Conservation (phyloP, 768 basidiomycete species). For the Pholiota microspora region DNA sequence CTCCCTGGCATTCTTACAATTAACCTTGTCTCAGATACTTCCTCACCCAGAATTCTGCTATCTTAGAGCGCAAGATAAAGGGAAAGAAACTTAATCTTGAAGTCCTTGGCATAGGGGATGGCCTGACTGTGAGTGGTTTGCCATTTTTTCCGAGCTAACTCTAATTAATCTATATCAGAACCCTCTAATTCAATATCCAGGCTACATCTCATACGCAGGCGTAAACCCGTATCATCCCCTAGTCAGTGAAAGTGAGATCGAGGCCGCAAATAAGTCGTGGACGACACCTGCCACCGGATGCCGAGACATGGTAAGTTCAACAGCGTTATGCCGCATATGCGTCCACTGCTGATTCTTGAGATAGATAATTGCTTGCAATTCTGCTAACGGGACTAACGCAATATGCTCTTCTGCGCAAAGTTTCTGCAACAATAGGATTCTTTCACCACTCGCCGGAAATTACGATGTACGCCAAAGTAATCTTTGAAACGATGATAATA, state of each 20-base stretch:
- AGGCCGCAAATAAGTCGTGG: slow-evolving; percentile 42
- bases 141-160: background rate
- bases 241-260: slow-evolving; percentile 40
- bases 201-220: slow-evolving; percentile 53
- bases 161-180: slow-evolving; percentile 8
- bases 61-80: slow-evolving; percentile 39
- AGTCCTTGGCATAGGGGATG: slow-evolving; percentile 59
- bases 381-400: slow-evolving; percentile 36
- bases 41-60: slow-evolving; percentile 56
- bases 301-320: slow-evolving; percentile 38
- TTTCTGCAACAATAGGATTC: slow-evolving; percentile 57
- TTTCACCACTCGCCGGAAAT: slow-evolving; percentile 51
- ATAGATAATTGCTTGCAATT: slow-evolving; percentile 54
- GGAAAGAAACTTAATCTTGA: slow-evolving; percentile 57
- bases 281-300: slow-evolving; percentile 42
- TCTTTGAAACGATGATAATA: background rate
- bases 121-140: slow-evolving; percentile 44
- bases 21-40: slow-evolving; percentile 37
- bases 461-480: slow-evolving; percentile 40
- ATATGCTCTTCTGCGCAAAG: slow-evolving; percentile 57
- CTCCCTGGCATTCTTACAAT: background rate
- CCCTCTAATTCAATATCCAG: slow-evolving; percentile 47
- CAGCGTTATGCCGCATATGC: too few relatives aligned
- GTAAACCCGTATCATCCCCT: slow-evolving; percentile 58
- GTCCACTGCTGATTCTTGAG: background rate